phyloP scores from a whole-genome alignment of 2,329 filamentous ascomycete genomes.

The Orbilia blumenaviensis region DNA sequence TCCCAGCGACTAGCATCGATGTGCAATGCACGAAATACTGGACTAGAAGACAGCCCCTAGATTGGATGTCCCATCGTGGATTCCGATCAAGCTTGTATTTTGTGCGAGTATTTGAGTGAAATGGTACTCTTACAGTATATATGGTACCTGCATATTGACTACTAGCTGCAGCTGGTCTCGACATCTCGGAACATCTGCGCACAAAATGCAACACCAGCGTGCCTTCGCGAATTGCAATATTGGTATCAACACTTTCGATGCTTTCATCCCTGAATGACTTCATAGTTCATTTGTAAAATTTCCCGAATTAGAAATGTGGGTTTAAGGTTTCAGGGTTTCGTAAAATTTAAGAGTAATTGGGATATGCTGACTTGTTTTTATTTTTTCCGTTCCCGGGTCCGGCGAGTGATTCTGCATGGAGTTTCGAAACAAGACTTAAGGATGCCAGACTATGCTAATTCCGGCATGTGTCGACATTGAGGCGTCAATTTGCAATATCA shows the following conservation, averaged over 20 bases:
- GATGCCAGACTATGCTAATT: not conserved
- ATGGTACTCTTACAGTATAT: not conserved
- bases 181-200: not conserved
- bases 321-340: not conserved
- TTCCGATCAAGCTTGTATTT: not conserved
- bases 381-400: not conserved
- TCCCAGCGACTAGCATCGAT: constrained; percentile 6
- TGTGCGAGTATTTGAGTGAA: not conserved
- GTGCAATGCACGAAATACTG: constrained; percentile 16
- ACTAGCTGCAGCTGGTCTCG: not conserved
- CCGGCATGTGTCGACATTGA: not conserved
- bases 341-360: not conserved
- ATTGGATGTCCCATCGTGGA: not conserved
- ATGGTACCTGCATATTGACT: constrained; percentile 38
- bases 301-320: not conserved
- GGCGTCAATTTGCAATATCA: not conserved
- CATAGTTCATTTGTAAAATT: not conserved
- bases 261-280: too few species aligned
- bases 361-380: too few species aligned
- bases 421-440: not conserved
- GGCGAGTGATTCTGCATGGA: not conserved
- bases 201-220: constrained; percentile 28
- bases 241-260: too few species aligned
- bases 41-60: not conserved
- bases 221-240: too few species aligned